These are phyloP conservation scores for Dothidotthia symphoricarpi DNA, from an alignment of 2,329 filamentous ascomycete genomes.

Conservation along the genomic window DNA sequence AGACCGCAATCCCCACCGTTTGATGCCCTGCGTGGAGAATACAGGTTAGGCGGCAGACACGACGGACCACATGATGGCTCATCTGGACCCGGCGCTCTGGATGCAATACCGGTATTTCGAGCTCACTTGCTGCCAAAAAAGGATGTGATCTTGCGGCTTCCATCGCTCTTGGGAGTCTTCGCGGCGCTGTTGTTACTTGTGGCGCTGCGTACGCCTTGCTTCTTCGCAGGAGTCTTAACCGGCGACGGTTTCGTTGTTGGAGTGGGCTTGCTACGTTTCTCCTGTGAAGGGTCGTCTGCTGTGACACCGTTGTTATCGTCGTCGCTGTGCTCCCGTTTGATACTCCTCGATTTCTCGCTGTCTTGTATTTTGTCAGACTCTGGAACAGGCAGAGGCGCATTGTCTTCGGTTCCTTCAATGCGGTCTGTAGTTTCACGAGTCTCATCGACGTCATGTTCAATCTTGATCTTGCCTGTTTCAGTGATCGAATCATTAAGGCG, in stretches of 20 bases:
- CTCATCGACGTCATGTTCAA: conserved; percentile 44
- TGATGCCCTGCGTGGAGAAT: neutral
- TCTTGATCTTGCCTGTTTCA: conserved; percentile 27
- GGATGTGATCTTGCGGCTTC: conserved; percentile 58
- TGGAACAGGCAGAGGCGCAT: conserved; percentile 51
- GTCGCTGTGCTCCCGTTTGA: conserved; percentile 52
- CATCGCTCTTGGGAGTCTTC: conserved; percentile 48
- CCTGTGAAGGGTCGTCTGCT: conserved; percentile 34
- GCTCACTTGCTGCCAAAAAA: conserved; percentile 54
- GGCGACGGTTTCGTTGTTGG: conserved; percentile 26
- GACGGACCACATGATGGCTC: conserved; percentile 8
- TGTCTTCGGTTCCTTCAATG: conserved; percentile 50
- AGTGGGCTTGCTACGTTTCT: conserved; percentile 39
- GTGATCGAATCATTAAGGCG: conserved; percentile 24
- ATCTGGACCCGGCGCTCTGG: conserved; percentile 14
- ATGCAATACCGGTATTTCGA: conserved; percentile 2
- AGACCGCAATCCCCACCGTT: conserved; percentile 15
- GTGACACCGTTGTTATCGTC: conserved; percentile 33
- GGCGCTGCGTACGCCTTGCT: conserved; percentile 52
- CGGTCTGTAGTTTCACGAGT: conserved; percentile 46
- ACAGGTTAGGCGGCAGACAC: neutral
- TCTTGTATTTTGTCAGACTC: conserved; percentile 6
- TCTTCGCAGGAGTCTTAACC: conserved; percentile 39
- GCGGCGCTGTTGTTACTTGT: conserved; percentile 54
- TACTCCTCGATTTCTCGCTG: conserved; percentile 27